Base-by-base conservation (phyloP, 495 filamentous ascomycete genomes). In the Penicillium salamii region DNA sequence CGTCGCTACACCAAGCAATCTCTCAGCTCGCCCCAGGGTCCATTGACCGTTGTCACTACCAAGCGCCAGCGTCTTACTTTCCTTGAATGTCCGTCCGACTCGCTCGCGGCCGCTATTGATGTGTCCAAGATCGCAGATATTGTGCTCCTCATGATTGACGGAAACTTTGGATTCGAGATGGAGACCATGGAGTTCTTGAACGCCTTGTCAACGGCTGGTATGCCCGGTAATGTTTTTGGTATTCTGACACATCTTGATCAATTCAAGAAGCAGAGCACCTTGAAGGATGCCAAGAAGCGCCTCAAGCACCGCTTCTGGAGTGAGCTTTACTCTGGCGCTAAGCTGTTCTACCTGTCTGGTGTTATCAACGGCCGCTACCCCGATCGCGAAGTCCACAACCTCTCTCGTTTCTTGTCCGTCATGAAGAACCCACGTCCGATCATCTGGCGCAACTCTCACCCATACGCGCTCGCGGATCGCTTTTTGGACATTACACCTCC, bases 161-260 rank as follows among this genome's bases (percentile, higher is more conserved):
- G 91, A 29, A 97, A 97, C 70, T 98, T 85, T 63, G 93, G 93
- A 2, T 98, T 97, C 59, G 93, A 98, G 72, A 98, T 98, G 93
- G 93, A 98, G 74, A 98, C 93, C 1, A 97, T 98, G 95, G 93
- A 98, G 67, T 98, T 98, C 57, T 68, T 98, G 60, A 97, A 96
- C 58, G 84, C 95, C 35, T 72, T 97, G 44, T 83, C 88, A 6
- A 79, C 89, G 8, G 92, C 87, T 43, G 93, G 93, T 65, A 95
- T 98, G 90, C 93, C 93, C 7, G 92, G 91, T 51, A 98, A 98
- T 58, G 90, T 98, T 17, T 97, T 97, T 62, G 95, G 95, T 21
- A 91, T 98, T 41, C 78, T 97, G 21, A 97, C 93, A 12, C 95
- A 97, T 78, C 77, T 98, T 32, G 93, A 98, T 67, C 77, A 97